These are phyloP conservation scores for Leccinum subtestaceum DNA, from an alignment of 768 basidiomycete species.

Conservation along the genomic window DNA sequence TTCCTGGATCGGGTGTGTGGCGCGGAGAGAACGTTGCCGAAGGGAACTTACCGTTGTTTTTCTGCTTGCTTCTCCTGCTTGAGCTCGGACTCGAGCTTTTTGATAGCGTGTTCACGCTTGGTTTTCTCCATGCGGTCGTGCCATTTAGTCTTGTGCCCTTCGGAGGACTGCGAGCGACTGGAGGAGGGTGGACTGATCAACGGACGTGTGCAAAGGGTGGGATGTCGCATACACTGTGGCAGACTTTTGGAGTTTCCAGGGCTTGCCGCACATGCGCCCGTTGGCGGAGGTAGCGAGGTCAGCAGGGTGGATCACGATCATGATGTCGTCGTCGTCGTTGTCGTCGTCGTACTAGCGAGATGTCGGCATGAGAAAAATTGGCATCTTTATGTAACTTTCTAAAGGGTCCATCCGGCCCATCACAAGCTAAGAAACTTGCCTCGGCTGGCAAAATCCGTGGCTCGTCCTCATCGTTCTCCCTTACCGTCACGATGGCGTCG, in stretches of 20 bases:
- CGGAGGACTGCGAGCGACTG: conserved; percentile 68
- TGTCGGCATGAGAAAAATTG: conserved; percentile 20
- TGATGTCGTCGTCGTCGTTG: not conserved
- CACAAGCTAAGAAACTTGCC: not conserved
- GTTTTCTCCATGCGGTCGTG: conserved; percentile 67
- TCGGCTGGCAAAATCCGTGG: not conserved
- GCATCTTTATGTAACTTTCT: conserved; percentile 25
- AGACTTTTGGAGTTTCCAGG: conserved; percentile 56
- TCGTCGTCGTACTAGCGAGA: not conserved
- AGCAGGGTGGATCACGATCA: conserved; percentile 14
- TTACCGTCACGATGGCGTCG: conserved; percentile 38
- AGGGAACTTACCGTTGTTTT: conserved; percentile 46
- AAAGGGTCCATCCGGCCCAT: not conserved
- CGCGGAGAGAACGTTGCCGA: not conserved
- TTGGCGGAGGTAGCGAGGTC: conserved; percentile 55
- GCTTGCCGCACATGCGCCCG: conserved; percentile 68
- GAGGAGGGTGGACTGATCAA: conserved; percentile 6
- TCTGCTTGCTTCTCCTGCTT: conserved; percentile 76
- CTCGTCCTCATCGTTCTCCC: not conserved
- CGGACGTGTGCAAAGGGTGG: not conserved
- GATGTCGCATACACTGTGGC: conserved; percentile 45
- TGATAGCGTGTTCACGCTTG: conserved; percentile 63
- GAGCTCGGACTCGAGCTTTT: conserved; percentile 69
- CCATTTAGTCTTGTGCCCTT: conserved; percentile 69
- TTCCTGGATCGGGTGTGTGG: conserved; percentile 41